These are phyloP conservation scores for Sherardia arvensis DNA, from an alignment of 257 asterid species.

Conservation along the genomic window DNA sequence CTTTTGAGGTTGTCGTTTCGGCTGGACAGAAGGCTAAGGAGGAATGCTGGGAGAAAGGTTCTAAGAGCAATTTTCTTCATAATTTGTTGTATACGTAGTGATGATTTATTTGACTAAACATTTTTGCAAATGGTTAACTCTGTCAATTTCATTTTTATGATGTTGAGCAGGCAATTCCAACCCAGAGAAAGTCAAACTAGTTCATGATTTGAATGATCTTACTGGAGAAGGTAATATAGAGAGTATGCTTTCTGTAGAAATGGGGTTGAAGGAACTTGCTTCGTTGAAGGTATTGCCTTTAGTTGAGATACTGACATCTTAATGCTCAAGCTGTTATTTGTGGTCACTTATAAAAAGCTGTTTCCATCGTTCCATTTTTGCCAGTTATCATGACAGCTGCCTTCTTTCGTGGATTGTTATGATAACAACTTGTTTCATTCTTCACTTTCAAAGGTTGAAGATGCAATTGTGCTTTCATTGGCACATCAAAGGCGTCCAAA, in stretches of 20 bases:
- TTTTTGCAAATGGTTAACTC: not conserved
- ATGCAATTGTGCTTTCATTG: conserved; percentile 72
- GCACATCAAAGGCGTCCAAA: conserved; percentile 85
- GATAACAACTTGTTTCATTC: not conserved
- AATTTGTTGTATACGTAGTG: not conserved
- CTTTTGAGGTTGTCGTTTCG: conserved; percentile 81
- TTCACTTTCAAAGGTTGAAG: conserved; percentile 58
- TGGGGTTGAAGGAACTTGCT: conserved; percentile 90
- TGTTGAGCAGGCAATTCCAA: conserved; percentile 47
- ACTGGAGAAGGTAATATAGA: conserved; percentile 94
- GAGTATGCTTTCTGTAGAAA: conserved; percentile 90
- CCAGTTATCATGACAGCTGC: not conserved
- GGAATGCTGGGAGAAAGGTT: conserved; percentile 60
- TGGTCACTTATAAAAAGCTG: not conserved
- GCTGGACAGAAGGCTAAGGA: conserved; percentile 99
- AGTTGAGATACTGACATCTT: not conserved
- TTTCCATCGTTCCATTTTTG: not conserved
- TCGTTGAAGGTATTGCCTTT: conserved; percentile 59
- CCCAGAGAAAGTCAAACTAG: conserved; percentile 46
- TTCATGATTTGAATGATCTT: conserved; percentile 74
- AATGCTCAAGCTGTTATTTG: conserved; percentile 1
- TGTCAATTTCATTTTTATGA: conserved; percentile 5
- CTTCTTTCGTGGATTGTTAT: not conserved
- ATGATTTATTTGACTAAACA: not conserved
- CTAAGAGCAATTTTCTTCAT: not conserved